Evolutionary conservation across 768 basidiomycete genomes (phyloP).

Genomic region (Phanerochaete sordida): DNA sequence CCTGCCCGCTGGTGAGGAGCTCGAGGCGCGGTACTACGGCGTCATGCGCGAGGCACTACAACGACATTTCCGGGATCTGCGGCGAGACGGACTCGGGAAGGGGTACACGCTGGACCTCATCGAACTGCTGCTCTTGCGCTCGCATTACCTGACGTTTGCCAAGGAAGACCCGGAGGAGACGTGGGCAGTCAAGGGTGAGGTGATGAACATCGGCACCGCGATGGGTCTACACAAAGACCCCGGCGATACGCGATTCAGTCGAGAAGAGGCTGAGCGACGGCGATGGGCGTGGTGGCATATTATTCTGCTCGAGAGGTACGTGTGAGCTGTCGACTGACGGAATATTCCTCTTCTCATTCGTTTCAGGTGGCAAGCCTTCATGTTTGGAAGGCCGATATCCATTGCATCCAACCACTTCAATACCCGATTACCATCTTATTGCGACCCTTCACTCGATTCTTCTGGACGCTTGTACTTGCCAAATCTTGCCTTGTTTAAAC

Average conservation of each 20-base stretch:
- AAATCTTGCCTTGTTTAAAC: constrained; percentile 64
- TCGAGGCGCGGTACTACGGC: constrained; percentile 65
- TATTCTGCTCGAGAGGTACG: constrained; percentile 71
- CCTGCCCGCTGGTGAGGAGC: constrained; percentile 49
- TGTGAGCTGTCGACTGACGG: neutral
- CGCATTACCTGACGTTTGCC: constrained; percentile 67
- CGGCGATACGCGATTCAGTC: constrained; percentile 69
- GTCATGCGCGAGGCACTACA: constrained; percentile 63
- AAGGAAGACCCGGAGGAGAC: constrained; percentile 81
- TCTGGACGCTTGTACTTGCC: constrained; percentile 66
- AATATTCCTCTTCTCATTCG: neutral
- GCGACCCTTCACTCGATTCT: constrained; percentile 60
- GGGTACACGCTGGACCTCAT: constrained; percentile 59
- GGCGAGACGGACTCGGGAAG: constrained; percentile 17
- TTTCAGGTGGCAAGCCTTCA: constrained; percentile 80
- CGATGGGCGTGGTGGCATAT: constrained; percentile 94
- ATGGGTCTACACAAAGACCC: constrained; percentile 88
- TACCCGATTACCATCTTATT: constrained; percentile 69
- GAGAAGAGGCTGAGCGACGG: constrained; percentile 68
- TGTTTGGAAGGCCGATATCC: constrained; percentile 75
- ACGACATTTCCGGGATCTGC: constrained; percentile 52
- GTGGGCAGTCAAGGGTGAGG: constrained; percentile 71
- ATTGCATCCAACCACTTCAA: constrained; percentile 84
- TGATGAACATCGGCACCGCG: constrained; percentile 71
- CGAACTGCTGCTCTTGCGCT: constrained; percentile 67